phyloP scores from a whole-genome alignment of 192 early-diverging fungal species.

The Linnemannia exigua region DNA sequence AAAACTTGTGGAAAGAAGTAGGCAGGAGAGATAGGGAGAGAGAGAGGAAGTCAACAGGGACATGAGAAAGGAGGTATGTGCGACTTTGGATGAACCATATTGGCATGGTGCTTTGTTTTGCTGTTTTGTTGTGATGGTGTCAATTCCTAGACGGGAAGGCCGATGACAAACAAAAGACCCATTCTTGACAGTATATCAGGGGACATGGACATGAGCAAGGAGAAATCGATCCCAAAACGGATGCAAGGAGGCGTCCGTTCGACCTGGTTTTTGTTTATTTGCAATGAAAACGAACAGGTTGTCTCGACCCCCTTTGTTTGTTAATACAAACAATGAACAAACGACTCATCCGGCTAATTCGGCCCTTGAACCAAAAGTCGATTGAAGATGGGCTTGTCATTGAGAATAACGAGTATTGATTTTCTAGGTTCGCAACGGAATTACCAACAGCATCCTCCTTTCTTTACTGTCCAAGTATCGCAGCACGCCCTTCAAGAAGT shows the following conservation, averaged over 20 bases:
- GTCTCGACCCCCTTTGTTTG: background rate
- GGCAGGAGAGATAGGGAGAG: background rate
- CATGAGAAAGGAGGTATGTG: background rate
- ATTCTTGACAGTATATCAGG: background rate
- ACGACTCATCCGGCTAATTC: background rate
- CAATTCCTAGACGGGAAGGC: background rate
- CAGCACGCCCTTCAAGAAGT: background rate
- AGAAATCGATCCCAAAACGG: background rate
- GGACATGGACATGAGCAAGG: background rate
- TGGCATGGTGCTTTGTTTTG: background rate
- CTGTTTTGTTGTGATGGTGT: background rate
- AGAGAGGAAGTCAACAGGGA: background rate
- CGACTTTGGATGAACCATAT: background rate
- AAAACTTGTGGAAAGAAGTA: background rate
- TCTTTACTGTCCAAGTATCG: background rate
- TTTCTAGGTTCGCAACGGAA: background rate
- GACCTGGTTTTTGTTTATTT: background rate
- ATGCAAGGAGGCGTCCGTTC: background rate
- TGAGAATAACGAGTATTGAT: background rate
- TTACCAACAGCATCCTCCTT: background rate
- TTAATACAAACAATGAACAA: background rate
- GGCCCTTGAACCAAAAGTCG: background rate
- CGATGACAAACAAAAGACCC: background rate
- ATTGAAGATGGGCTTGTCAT: background rate
- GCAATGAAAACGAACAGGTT: background rate